Evolutionary conservation across 148 eudicot genomes (phyloP).

Genomic region (Camellia japonica): DNA sequence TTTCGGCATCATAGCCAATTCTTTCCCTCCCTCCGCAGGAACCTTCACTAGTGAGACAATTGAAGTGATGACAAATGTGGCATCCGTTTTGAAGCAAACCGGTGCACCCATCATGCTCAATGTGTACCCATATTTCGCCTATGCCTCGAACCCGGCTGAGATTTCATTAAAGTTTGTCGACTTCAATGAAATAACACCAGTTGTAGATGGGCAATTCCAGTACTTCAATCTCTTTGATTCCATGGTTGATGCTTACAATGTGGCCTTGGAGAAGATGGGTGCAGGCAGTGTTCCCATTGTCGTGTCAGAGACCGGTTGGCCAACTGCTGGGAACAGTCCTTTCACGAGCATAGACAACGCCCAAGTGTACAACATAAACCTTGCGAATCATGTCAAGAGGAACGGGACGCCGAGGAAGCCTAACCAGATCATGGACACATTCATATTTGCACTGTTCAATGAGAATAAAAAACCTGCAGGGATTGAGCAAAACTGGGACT

Average conservation of each 20-base stretch:
- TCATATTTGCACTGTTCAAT: slow-evolving; percentile 25
- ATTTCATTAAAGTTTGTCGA: slow-evolving; percentile 10
- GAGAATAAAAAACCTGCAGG: slow-evolving; percentile 19
- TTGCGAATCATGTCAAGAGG: slow-evolving; percentile 22
- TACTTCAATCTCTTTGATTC: slow-evolving; percentile 41
- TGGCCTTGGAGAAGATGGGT: slow-evolving; percentile 26
- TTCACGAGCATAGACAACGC: slow-evolving; percentile 24
- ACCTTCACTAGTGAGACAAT: not conserved
- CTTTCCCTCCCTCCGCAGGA: slow-evolving; percentile 20
- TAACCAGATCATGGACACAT: not conserved
- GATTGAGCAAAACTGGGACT: slow-evolving; percentile 22
- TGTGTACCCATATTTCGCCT: slow-evolving; percentile 10
- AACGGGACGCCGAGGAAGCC: slow-evolving; percentile 34
- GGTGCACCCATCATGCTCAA: slow-evolving; percentile 11
- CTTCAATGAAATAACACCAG: not conserved
- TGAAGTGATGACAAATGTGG: not conserved
- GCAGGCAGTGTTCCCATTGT: slow-evolving; percentile 9
- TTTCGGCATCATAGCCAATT: not conserved
- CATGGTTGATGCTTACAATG: slow-evolving; percentile 31
- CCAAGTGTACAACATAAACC: slow-evolving; percentile 23
- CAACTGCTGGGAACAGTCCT: slow-evolving; percentile 30
- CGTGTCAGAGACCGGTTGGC: slow-evolving; percentile 45
- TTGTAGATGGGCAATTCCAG: slow-evolving; percentile 22
- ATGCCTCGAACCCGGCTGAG: not conserved
- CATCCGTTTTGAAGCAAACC: not conserved